Percentiles rank a stretch among this genome's conserved stretches.
phyloP scores from a whole-genome alignment of 805 yeast genomes.

The Saturnispora bothae region DNA sequence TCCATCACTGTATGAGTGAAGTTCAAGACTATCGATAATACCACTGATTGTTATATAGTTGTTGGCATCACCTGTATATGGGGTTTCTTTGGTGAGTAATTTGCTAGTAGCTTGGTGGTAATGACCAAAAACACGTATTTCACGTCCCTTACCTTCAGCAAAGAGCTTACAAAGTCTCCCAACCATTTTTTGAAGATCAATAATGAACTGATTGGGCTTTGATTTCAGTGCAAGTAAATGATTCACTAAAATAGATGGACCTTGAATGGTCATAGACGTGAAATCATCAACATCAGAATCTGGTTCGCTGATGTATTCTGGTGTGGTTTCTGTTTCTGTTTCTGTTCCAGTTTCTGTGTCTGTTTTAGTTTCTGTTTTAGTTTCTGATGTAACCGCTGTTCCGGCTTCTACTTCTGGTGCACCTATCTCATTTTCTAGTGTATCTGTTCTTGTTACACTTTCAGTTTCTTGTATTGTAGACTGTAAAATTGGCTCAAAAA shows the following conservation, averaged over 20 bases:
- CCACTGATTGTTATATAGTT: slow-evolving; percentile 48
- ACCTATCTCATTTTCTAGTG: too few relatives aligned
- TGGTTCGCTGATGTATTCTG: too few relatives aligned
- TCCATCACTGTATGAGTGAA: slow-evolving; percentile 15
- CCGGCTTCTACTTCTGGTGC: too few relatives aligned
- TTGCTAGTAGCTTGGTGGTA: slow-evolving; percentile 24
- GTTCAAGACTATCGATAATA: slow-evolving; percentile 41
- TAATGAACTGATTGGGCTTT: background rate
- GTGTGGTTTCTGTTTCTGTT: too few relatives aligned
- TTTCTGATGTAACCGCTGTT: too few relatives aligned
- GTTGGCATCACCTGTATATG: slow-evolving; percentile 5
- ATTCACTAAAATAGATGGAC: background rate
- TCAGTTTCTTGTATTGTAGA: background rate
- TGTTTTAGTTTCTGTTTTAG: too few relatives aligned
- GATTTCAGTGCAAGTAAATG: background rate
- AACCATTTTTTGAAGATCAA: background rate
- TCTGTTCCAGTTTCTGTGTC: too few relatives aligned
- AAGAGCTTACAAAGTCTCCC: slow-evolving; percentile 32
- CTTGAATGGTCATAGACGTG: too few relatives aligned
- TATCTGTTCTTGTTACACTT: background rate
- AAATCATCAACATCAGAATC: too few relatives aligned
- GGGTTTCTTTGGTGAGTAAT: slow-evolving; percentile 4
- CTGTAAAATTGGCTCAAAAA: too few relatives aligned
- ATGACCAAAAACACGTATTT: slow-evolving; percentile 46
- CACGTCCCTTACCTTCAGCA: slow-evolving; percentile 46